Conservation (phyloP, 129 eudicot genomes). For the Heracleum sosnowskyi region DNA sequence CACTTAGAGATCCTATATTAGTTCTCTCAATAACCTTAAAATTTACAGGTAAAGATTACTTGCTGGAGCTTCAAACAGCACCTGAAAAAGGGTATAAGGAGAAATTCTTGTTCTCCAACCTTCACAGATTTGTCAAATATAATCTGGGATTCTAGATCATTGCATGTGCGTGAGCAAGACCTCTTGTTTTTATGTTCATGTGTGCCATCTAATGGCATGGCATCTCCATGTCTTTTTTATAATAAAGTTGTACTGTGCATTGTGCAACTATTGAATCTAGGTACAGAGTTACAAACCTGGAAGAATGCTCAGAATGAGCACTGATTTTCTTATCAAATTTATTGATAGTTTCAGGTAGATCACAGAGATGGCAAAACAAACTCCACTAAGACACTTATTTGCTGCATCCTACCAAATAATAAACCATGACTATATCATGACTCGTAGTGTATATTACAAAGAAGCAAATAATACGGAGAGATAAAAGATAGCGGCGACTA, state of each 20-base stretch:
- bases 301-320: constrained; percentile 56
- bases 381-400: constrained; percentile 39
- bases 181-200: constrained; percentile 25
- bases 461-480: constrained; percentile 4
- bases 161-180: constrained; percentile 53
- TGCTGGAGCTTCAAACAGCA: constrained; percentile 41
- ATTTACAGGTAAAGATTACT: constrained; percentile 39
- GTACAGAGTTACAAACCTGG: constrained; percentile 40
- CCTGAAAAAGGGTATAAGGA: constrained; percentile 67
- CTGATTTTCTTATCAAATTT: constrained; percentile 50
- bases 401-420: constrained; percentile 45
- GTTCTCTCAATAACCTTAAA: constrained; percentile 82
- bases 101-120: constrained; percentile 57
- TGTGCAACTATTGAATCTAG: not conserved
- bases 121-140: constrained; percentile 40
- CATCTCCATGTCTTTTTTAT: constrained; percentile 32
- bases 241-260: not conserved
- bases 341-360: constrained; percentile 44
- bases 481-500: constrained; percentile 8
- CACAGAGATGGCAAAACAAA: constrained; percentile 35
- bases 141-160: constrained; percentile 36
- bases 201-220: constrained; percentile 26
- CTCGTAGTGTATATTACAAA: not conserved
- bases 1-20: constrained; percentile 62
- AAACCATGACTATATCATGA: constrained; percentile 2